These are phyloP conservation scores for Auriscalpium orientale DNA, from an alignment of 768 basidiomycete genomes.

Conservation along the genomic window DNA sequence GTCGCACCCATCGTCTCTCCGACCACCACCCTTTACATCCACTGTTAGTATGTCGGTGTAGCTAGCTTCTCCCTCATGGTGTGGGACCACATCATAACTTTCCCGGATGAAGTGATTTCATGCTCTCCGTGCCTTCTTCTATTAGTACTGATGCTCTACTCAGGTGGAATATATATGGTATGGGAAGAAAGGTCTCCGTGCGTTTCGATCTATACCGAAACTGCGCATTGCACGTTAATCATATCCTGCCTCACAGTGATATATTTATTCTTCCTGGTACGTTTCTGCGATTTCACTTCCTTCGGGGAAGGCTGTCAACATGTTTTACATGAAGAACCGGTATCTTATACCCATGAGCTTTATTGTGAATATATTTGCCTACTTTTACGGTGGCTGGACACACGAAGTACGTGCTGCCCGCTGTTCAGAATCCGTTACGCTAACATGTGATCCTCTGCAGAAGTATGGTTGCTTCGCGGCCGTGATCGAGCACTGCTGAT, in stretches of 20 bases:
- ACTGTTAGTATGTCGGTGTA: slow-evolving; percentile 40
- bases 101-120: slow-evolving; percentile 34
- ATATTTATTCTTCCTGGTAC: slow-evolving; percentile 32
- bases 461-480: not conserved
- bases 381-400: slow-evolving; percentile 17
- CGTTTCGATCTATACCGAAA: slow-evolving; percentile 15
- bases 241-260: slow-evolving; percentile 17
- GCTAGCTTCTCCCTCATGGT: slow-evolving; percentile 43
- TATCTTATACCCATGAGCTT: slow-evolving; percentile 60
- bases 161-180: slow-evolving; percentile 49
- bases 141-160: not conserved
- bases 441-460: not conserved
- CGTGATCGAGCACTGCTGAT: not conserved
- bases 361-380: slow-evolving; percentile 41
- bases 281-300: not conserved
- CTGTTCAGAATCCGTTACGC: not conserved
- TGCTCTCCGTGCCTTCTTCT: not conserved
- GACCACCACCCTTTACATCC: too few relatives aligned
- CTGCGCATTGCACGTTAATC: not conserved
- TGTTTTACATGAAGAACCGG: slow-evolving; percentile 39
- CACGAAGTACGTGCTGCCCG: slow-evolving; percentile 7
- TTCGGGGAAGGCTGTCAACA: not conserved
- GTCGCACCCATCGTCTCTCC: too few relatives aligned
- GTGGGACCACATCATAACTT: slow-evolving; percentile 51
- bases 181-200: slow-evolving; percentile 37